These are phyloP conservation scores for Striga hermonthica DNA, from an alignment of 305 asterid genomes.

Conservation along the genomic window DNA sequence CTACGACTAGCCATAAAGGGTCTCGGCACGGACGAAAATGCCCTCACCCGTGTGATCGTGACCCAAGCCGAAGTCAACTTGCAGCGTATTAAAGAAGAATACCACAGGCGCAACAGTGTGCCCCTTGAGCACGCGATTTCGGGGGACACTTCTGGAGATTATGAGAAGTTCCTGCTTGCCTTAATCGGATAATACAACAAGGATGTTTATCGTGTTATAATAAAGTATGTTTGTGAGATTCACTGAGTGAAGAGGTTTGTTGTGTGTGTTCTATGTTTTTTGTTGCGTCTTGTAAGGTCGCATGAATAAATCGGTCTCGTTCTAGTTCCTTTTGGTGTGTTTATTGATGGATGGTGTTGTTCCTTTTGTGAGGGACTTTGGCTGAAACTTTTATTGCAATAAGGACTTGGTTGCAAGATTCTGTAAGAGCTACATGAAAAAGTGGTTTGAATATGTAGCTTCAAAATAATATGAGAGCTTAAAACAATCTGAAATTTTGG, in stretches of 20 bases:
- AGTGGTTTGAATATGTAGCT: too few species aligned
- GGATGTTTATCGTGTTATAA: neutral
- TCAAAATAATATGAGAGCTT: too few species aligned
- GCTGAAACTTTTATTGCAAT: too few species aligned
- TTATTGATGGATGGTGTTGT: neutral
- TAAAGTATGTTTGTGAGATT: neutral
- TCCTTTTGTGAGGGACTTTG: too few species aligned
- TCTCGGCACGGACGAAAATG: slow-evolving; percentile 72
- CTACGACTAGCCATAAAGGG: slow-evolving; percentile 57
- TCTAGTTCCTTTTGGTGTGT: neutral
- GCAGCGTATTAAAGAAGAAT: slow-evolving; percentile 63
- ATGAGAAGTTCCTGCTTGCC: slow-evolving; percentile 63
- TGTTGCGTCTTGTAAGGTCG: neutral
- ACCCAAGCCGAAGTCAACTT: slow-evolving; percentile 76
- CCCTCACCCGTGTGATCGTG: slow-evolving; percentile 69
- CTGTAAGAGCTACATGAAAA: too few species aligned
- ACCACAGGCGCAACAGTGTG: slow-evolving; percentile 63
- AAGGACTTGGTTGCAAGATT: too few species aligned
- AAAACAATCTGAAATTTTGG: too few species aligned
- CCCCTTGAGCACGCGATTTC: slow-evolving; percentile 58
- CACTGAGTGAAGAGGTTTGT: neutral
- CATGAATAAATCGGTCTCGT: neutral
- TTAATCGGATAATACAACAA: slow-evolving; percentile 46
- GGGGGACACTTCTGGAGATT: slow-evolving; percentile 77
- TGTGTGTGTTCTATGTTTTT: neutral